These are phyloP conservation scores for Trametes coccinea DNA, from an alignment of 768 basidiomycete genomes.

Conservation along the genomic window DNA sequence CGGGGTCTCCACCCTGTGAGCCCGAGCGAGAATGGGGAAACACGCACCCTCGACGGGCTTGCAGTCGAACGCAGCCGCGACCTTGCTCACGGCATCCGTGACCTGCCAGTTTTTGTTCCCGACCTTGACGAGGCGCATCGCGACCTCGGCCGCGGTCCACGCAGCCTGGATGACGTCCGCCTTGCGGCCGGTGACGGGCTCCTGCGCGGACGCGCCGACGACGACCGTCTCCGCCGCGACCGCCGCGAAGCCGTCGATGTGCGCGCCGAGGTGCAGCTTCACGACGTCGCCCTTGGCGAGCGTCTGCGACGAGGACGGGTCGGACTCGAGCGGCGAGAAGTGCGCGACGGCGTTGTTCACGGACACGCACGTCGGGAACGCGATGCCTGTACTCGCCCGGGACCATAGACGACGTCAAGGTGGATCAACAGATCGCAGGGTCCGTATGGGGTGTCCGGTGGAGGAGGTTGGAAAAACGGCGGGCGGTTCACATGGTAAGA, in stretches of 20 bases:
- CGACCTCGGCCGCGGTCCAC: slow-evolving; percentile 88
- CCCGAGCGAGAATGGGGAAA: not conserved
- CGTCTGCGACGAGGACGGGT: slow-evolving; percentile 64
- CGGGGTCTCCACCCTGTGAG: too few species aligned
- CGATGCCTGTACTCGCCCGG: slow-evolving; percentile 57
- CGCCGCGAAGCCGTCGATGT: slow-evolving; percentile 96
- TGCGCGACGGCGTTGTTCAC: slow-evolving; percentile 96
- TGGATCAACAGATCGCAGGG: not conserved
- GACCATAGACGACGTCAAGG: not conserved
- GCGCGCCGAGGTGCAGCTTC: slow-evolving; percentile 94
- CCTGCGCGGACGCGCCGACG: slow-evolving; percentile 71
- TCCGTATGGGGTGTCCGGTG: not conserved
- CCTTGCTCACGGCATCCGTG: slow-evolving; percentile 80
- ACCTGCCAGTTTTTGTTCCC: slow-evolving; percentile 96
- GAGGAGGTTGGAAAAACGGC: not conserved
- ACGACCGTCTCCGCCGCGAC: slow-evolving; percentile 93
- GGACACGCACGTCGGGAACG: slow-evolving; percentile 92
- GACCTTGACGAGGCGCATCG: slow-evolving; percentile 87
- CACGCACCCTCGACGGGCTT: slow-evolving; percentile 89
- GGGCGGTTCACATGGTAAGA: not conserved
- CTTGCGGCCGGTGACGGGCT: slow-evolving; percentile 79
- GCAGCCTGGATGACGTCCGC: slow-evolving; percentile 95
- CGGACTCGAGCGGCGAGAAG: slow-evolving; percentile 94
- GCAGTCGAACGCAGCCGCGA: slow-evolving; percentile 74
- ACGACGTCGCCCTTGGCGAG: slow-evolving; percentile 89